phyloP scores from a whole-genome alignment of 2,329 filamentous ascomycete species.

The Onygenales sp. region DNA sequence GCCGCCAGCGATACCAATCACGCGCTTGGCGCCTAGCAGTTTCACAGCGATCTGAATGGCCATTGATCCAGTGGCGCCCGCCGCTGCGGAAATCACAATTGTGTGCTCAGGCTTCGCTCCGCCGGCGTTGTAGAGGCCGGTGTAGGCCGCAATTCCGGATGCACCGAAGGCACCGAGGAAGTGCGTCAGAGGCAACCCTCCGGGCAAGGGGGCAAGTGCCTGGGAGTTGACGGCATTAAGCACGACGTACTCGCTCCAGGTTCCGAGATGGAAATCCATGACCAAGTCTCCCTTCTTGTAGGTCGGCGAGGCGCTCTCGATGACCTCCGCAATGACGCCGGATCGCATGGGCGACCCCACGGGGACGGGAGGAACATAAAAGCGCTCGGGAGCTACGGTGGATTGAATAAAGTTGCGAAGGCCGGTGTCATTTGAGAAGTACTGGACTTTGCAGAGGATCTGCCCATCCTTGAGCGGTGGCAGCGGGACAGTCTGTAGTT shows the following conservation, averaged over 20 bases:
- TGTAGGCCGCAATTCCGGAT: neutral
- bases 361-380: neutral
- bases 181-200: neutral
- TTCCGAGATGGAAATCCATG: neutral
- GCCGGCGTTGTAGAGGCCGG: neutral
- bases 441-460: neutral
- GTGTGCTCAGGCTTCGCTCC: slow-evolving; percentile 53
- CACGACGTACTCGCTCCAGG: neutral
- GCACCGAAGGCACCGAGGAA: neutral
- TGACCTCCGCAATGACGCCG: neutral
- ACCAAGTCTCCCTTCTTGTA: neutral
- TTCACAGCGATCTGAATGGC: slow-evolving; percentile 66
- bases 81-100: slow-evolving; percentile 68
- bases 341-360: neutral
- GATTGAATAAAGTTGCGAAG: neutral
- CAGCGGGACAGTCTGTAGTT: neutral
- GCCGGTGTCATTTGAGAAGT: neutral
- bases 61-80: slow-evolving; percentile 67
- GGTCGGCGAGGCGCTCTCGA: neutral
- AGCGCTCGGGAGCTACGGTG: neutral
- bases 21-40: slow-evolving; percentile 52
- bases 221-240: neutral
- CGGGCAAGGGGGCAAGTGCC: neutral
- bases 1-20: slow-evolving; percentile 57
- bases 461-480: neutral